Percentiles rank a stretch among this genome's conserved stretches.
phyloP scores from a whole-genome alignment of 1,284 basidiomycete genomes.

The Sanguinoderma infundibulare region DNA sequence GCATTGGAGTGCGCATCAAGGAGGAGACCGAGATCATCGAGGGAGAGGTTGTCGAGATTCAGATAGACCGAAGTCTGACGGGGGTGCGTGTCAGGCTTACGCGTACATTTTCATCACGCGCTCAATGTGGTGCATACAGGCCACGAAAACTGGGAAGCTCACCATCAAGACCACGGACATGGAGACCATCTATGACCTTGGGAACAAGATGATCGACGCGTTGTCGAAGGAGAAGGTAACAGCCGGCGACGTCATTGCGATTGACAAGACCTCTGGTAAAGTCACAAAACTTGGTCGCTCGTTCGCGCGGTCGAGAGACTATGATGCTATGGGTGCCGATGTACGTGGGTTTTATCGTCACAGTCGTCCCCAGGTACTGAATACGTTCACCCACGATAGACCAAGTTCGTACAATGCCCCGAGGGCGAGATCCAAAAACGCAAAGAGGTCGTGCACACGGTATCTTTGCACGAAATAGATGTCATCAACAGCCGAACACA shows the following conservation, averaged over 20 bases:
- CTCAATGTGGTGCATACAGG: conserved; percentile 49
- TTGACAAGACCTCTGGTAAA: conserved; percentile 98
- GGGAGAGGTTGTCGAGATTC: conserved; percentile 98
- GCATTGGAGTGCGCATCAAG: conserved; percentile 96
- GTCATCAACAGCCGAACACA: conserved; percentile 99
- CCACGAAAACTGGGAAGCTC: conserved; percentile 96
- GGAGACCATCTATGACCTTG: conserved; percentile 99
- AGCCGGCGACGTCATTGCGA: conserved; percentile 94
- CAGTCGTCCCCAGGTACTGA: neutral
- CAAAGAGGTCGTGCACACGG: conserved; percentile 96
- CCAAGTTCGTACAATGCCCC: conserved; percentile 97
- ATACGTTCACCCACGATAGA: conserved; percentile 52
- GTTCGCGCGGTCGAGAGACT: conserved; percentile 95
- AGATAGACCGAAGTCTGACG: conserved; percentile 96
- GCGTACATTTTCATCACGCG: neutral
- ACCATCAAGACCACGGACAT: conserved; percentile 99
- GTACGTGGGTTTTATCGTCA: conserved; percentile 63
- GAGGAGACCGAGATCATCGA: conserved; percentile 98
- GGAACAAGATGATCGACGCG: conserved; percentile 99
- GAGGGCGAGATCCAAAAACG: conserved; percentile 98
- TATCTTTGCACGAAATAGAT: conserved; percentile 98
- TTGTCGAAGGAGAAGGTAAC: conserved; percentile 96
- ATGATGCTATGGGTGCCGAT: conserved; percentile 98
- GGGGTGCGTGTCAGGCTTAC: conserved; percentile 64
- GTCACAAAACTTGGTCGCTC: conserved; percentile 96